These are phyloP conservation scores for Penicillium herquei DNA, from an alignment of 495 filamentous ascomycete species.

Conservation along the genomic window DNA sequence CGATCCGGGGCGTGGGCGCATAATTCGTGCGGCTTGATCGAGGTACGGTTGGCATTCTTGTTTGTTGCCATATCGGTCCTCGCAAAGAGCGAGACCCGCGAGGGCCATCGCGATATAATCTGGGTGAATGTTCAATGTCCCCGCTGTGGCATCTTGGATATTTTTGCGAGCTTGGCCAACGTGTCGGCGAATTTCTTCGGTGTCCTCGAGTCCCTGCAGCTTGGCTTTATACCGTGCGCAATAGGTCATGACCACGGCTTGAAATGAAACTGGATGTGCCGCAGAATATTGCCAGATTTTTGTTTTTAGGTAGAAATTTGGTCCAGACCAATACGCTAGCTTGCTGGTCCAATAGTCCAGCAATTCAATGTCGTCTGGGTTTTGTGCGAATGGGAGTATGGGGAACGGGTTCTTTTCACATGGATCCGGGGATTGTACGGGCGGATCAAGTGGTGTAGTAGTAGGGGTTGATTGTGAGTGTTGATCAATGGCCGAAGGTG, in stretches of 20 bases:
- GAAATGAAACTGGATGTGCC: constrained; percentile 37
- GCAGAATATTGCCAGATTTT: constrained; percentile 37
- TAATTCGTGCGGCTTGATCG: constrained; percentile 30
- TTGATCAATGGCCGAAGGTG: constrained; percentile 15
- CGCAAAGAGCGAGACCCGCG: constrained; percentile 41
- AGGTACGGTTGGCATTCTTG: constrained; percentile 26
- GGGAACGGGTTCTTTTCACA: constrained; percentile 38
- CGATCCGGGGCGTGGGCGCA: constrained; percentile 30
- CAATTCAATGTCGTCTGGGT: constrained; percentile 30
- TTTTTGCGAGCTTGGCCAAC: constrained; percentile 21
- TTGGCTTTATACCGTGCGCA: constrained; percentile 41
- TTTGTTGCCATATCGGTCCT: constrained; percentile 42
- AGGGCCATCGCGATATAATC: constrained; percentile 36
- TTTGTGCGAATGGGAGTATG: constrained; percentile 23
- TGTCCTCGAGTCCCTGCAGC: constrained; percentile 22
- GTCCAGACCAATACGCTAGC: constrained; percentile 47
- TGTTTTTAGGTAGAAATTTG: constrained; percentile 39
- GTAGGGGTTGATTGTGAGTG: constrained; percentile 7
- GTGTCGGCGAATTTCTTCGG: constrained; percentile 26
- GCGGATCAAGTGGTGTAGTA: constrained; percentile 14
- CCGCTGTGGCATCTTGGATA: constrained; percentile 26
- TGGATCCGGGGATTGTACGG: constrained; percentile 30
- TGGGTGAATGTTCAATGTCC: constrained; percentile 18
- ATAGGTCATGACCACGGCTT: constrained; percentile 38
- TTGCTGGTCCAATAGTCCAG: constrained; percentile 37